phyloP scores from a whole-genome alignment of 1,284 basidiomycete genomes.

The Irpex sp. region DNA sequence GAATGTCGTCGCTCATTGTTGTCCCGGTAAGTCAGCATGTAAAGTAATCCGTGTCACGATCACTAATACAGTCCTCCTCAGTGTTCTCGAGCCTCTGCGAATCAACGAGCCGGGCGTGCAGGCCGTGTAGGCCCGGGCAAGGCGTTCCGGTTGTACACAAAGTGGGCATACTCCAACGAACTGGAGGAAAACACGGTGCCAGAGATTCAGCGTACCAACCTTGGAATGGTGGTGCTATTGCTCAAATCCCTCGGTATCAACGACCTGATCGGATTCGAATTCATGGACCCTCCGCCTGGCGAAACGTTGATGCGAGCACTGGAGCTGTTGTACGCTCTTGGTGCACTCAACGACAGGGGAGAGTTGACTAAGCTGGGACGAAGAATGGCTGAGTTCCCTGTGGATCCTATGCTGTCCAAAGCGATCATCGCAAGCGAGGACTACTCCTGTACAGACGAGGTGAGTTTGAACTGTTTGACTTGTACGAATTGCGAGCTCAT shows the following conservation, averaged over 20 bases:
- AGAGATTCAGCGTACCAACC: conserved; percentile 96
- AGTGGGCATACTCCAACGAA: conserved; percentile 95
- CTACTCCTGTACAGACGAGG: conserved; percentile 96
- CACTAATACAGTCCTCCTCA: conserved; percentile 32
- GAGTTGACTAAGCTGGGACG: conserved; percentile 95
- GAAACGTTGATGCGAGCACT: conserved; percentile 97
- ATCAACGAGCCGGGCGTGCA: conserved; percentile 95
- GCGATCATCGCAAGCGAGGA: conserved; percentile 94
- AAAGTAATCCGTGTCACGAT: neutral
- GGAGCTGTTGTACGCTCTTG: conserved; percentile 92
- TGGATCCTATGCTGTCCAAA: conserved; percentile 97
- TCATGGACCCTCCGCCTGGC: conserved; percentile 97
- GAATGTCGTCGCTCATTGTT: conserved; percentile 93
- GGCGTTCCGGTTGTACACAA: conserved; percentile 95
- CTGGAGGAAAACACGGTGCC: conserved; percentile 96
- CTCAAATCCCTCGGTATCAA: conserved; percentile 97
- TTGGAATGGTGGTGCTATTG: conserved; percentile 94
- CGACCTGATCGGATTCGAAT: conserved; percentile 97
- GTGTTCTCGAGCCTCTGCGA: conserved; percentile 95
- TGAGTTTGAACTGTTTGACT: conserved; percentile 29
- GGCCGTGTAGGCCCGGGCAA: conserved; percentile 99
- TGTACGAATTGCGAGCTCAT: neutral
- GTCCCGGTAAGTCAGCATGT: conserved; percentile 70
- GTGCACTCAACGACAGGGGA: conserved; percentile 93
- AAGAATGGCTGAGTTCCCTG: conserved; percentile 98